A percentile compares a stretch with the other conserved stretches of the same genome.
Conservation (phyloP, 2,329 filamentous ascomycete genomes). For the Pseudogymnoascus sp. region DNA sequence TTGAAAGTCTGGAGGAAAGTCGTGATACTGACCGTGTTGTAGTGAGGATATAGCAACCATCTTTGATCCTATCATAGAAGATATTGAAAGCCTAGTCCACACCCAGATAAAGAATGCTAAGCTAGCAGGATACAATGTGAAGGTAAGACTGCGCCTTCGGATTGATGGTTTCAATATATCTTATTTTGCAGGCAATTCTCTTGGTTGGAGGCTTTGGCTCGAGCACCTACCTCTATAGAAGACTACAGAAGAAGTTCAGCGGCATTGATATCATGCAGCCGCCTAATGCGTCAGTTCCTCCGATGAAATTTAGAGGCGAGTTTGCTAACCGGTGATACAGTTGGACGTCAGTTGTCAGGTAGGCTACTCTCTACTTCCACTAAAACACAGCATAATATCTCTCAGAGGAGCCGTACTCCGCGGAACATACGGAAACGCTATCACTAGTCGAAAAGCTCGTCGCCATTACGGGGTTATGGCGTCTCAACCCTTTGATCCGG, state of each 20-base stretch:
- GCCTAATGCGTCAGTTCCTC: neutral
- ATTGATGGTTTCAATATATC: neutral
- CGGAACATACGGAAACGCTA: neutral
- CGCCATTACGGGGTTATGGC: neutral
- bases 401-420: neutral
- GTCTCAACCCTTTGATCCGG: neutral
- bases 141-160: neutral
- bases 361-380: neutral
- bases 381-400: neutral
- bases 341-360: neutral
- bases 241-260: slow-evolving; percentile 4
- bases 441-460: neutral
- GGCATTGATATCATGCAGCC: neutral
- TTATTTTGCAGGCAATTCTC: slow-evolving; percentile 25
- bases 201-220: slow-evolving; percentile 20
- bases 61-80: slow-evolving; percentile 37
- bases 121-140: slow-evolving; percentile 23
- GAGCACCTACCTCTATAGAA: slow-evolving; percentile 15
- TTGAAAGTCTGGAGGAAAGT: neutral
- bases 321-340: neutral
- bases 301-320: neutral
- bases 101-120: slow-evolving; percentile 37
- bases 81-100: slow-evolving; percentile 37
- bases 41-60: slow-evolving; percentile 35
- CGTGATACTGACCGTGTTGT: neutral